A percentile compares a stretch with the other conserved stretches of the same genome.
Conservation (phyloP, 148 eudicot genomes). For the Camellia lanceoleosa region DNA sequence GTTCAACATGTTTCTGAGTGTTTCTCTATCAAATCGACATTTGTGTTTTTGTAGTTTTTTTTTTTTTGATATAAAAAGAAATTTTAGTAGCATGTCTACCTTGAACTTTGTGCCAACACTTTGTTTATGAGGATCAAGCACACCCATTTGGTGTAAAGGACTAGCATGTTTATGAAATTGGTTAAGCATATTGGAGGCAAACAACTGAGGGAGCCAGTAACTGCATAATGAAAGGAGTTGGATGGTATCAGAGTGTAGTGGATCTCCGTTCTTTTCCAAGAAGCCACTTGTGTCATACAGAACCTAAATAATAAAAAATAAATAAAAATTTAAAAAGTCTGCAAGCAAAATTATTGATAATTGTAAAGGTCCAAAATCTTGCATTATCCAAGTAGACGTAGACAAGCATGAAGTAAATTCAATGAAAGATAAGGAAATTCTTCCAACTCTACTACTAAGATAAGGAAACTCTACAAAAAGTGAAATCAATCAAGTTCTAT, state of each 20-base stretch:
- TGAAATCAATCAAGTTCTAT: background rate
- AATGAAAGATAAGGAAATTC: too few relatives aligned
- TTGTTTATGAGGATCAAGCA: too few relatives aligned
- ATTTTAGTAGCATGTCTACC: conserved; percentile 37
- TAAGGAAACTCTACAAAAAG: background rate
- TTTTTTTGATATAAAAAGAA: background rate
- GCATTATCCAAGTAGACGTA: background rate
- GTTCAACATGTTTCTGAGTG: too few relatives aligned
- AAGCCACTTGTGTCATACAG: conserved; percentile 62
- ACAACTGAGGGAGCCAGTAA: background rate
- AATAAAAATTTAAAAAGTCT: background rate
- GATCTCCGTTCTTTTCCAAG: conserved; percentile 90
- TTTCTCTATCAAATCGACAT: too few relatives aligned
- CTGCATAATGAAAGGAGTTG: conserved; percentile 64
- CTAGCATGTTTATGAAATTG: too few relatives aligned
- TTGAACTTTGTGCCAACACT: conserved; percentile 50
- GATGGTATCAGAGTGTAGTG: conserved; percentile 54
- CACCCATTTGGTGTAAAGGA: too few relatives aligned
- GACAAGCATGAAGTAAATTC: background rate
- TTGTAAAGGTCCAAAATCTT: background rate
- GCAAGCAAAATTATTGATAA: background rate
- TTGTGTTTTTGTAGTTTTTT: too few relatives aligned
- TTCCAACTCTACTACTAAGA: background rate
- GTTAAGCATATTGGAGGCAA: too few relatives aligned
- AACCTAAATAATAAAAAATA: conserved; percentile 42